A percentile compares a stretch with the other conserved stretches of the same genome.
phyloP scores from a whole-genome alignment of 495 filamentous ascomycete species.

The Neurospora intermedia region DNA sequence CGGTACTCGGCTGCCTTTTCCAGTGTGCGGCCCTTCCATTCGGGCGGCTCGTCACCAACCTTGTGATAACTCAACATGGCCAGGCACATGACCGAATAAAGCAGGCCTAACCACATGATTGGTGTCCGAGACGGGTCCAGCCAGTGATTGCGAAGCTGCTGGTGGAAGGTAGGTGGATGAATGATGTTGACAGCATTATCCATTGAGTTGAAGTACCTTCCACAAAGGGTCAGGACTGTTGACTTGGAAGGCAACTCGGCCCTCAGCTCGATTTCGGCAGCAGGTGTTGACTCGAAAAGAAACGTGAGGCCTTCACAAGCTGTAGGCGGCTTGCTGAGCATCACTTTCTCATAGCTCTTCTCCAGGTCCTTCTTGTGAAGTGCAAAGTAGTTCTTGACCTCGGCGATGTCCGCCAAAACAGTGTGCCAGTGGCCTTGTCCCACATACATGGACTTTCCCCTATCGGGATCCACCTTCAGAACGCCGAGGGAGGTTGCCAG shows the following conservation, averaged over 20 bases:
- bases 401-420: constrained; percentile 78
- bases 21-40: constrained; percentile 61
- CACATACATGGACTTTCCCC: constrained; percentile 71
- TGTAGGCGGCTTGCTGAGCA: constrained; percentile 47
- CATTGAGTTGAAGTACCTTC: constrained; percentile 53
- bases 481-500: constrained; percentile 77
- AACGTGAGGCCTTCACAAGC: constrained; percentile 56
- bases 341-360: constrained; percentile 50
- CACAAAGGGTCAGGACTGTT: constrained; percentile 70
- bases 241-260: constrained; percentile 69
- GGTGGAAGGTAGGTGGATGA: constrained; percentile 77
- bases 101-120: constrained; percentile 80
- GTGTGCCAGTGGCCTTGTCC: constrained; percentile 87
- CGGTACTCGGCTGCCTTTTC: constrained; percentile 75
- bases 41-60: constrained; percentile 83
- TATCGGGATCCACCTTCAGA: constrained; percentile 75
- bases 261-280: constrained; percentile 64
- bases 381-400: constrained; percentile 83
- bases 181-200: constrained; percentile 57
- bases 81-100: constrained; percentile 79
- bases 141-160: constrained; percentile 83
- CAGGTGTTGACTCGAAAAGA: constrained; percentile 61
- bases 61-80: constrained; percentile 86
- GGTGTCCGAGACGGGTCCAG: constrained; percentile 67
- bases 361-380: constrained; percentile 46